phyloP scores from a whole-genome alignment of 2,329 filamentous ascomycete genomes.

The Cladophialophora yegresii region DNA sequence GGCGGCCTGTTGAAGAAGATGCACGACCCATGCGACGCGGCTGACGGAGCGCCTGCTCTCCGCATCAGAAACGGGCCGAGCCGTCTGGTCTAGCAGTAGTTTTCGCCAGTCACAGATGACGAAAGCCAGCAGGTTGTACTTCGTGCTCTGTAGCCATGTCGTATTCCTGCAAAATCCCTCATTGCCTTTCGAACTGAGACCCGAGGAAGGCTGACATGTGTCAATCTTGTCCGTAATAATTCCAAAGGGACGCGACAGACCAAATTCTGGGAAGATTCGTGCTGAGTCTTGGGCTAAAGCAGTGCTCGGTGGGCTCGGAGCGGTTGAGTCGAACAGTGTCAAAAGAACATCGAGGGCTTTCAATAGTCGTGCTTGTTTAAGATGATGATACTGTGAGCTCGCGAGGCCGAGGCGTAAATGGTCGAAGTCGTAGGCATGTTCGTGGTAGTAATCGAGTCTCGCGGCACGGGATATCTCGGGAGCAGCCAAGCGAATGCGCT shows the following conservation, averaged over 20 bases:
- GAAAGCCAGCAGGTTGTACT: no score
- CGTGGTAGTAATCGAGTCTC: constrained; percentile 1
- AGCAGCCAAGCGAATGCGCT: neutral
- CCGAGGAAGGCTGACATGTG: constrained; percentile 3
- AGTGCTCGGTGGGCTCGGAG: neutral
- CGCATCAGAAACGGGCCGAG: neutral
- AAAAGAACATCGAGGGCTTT: constrained; percentile 8
- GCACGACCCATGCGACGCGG: neutral
- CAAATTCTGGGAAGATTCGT: constrained; percentile 1
- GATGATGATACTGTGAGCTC: constrained; percentile 5
- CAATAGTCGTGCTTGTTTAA: neutral
- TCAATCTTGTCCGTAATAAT: neutral
- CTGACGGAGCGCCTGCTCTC: neutral
- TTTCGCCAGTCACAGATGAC: constrained; percentile 1
- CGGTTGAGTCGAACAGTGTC: constrained; percentile 5
- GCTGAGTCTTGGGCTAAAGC: neutral
- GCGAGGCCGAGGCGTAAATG: constrained; percentile 1
- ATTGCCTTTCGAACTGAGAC: neutral
- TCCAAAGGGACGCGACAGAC: neutral
- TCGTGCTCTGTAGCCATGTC: neutral
- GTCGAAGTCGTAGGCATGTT: neutral
- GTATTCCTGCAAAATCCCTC: constrained; percentile 10
- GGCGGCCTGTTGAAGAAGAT: neutral
- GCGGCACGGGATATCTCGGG: constrained; percentile 1
- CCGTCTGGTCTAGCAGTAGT: neutral